Conservation (phyloP, 768 basidiomycete species). For the Russula ochroleuca region DNA sequence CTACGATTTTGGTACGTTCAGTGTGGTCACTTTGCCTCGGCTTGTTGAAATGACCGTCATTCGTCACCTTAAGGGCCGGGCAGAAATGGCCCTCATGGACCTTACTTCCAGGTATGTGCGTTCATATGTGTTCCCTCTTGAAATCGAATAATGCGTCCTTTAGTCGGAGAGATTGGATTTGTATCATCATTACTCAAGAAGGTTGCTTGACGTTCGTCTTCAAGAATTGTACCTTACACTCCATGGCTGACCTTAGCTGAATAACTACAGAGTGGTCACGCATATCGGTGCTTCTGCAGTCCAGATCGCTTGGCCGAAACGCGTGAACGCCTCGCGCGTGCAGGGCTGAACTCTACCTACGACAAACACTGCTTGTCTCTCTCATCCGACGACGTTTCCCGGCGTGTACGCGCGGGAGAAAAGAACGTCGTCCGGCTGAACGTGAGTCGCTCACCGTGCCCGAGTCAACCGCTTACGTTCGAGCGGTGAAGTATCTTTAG, state of each 20-base stretch:
- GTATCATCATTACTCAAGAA: conserved; percentile 68
- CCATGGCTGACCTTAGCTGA: background rate
- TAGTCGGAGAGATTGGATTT: conserved; percentile 88
- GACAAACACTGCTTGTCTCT: conserved; percentile 86
- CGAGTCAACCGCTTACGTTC: conserved; percentile 11
- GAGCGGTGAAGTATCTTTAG: conserved; percentile 36
- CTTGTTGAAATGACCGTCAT: background rate
- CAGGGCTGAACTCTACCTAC: conserved; percentile 77
- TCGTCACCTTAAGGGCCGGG: conserved; percentile 61
- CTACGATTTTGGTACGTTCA: conserved; percentile 77
- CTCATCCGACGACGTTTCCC: conserved; percentile 77
- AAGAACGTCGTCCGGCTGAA: conserved; percentile 83
- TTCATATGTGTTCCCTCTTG: background rate
- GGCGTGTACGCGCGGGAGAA: conserved; percentile 70
- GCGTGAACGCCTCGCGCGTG: conserved; percentile 62
- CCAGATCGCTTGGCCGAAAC: conserved; percentile 62
- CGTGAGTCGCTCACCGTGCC: conserved; percentile 42
- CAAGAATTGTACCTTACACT: background rate
- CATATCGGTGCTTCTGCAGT: conserved; percentile 94
- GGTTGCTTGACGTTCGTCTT: conserved; percentile 65
- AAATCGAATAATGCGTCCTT: conserved; percentile 13
- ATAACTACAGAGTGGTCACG: conserved; percentile 65
- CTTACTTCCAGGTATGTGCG: conserved; percentile 75
- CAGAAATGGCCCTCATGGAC: conserved; percentile 65
- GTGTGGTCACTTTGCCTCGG: background rate